Evolutionary conservation across 345 rosid species (phyloP), one percentile per base, ranked within the genome.

Genomic region (Nasturtium officinale): DNA sequence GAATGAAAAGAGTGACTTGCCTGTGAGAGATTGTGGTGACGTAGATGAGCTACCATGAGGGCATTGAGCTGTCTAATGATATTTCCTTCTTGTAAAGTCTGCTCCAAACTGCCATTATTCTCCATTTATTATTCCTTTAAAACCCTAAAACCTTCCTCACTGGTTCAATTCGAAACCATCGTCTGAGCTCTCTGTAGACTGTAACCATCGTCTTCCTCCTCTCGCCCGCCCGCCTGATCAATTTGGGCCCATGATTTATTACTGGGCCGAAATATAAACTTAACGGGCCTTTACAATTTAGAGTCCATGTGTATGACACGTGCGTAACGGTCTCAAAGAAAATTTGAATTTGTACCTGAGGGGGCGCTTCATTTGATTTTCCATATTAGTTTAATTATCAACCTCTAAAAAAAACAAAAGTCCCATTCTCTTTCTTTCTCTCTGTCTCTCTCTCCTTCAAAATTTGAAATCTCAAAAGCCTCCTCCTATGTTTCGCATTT

Each of bases 41-140:
- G 96, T 58, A 91, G 96, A 79, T 91, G 88, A 75, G 94, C 88
- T n/a, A 91, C 94, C 69, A 91, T 87, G 6, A 91, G 90, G 18
- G 87, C 74, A 81, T 87, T 86, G 72, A 86, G 86, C 71, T 87
- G 88, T n/a, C 89, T 77, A 26, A 72, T 78, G 37, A 89, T 83
- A 62, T 85, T 87, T 32, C 89, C 97, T 23, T 86, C 94, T 76
- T 86, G 89, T 68, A 89, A 62, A 16, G 73, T 78, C 81, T 91
- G 86, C 82, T 89, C 96, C 79, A 83, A 79, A 78, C 51, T 64
- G 40, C 77, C 80, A 69, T 15, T 70, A 40, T 47, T 60, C 54
- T 78, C 90, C 84, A 82, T 82, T 61, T 26, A 10, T 53, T 58
- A 17, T 29, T 40, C 26, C 28, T 74, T 17, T 11, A 9, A 69